Conservation (phyloP, 148 eudicot species). For the Talinum fruticosum region DNA sequence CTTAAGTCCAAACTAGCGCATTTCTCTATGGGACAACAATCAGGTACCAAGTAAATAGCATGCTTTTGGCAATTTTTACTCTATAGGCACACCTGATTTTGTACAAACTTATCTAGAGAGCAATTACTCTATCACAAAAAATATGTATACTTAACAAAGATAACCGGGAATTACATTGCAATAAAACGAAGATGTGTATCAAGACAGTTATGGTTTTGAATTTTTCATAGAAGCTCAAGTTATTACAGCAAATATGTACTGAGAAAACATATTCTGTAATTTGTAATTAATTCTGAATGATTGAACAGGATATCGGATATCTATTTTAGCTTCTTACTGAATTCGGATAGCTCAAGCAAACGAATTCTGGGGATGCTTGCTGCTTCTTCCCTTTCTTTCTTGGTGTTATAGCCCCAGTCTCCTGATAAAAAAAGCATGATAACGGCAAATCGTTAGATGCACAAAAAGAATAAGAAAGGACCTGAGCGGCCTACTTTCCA, state of each 20-base stretch:
- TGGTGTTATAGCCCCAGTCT: slow-evolving; percentile 95
- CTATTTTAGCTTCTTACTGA: slow-evolving; percentile 81
- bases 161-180: too few species aligned
- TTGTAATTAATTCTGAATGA: not conserved
- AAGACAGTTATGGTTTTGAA: not conserved
- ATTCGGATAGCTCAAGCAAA: slow-evolving; percentile 71
- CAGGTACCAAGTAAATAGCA: too few species aligned
- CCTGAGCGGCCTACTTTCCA: not conserved
- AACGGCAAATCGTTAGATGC: not conserved
- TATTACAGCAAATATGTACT: not conserved
- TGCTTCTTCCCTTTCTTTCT: slow-evolving; percentile 82
- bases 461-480: not conserved
- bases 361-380: slow-evolving; percentile 68
- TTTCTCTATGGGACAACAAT: too few species aligned
- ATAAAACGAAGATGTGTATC: not conserved
- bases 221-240: slow-evolving; percentile 2
- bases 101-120: too few species aligned
- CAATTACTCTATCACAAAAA: too few species aligned
- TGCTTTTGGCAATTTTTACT: too few species aligned
- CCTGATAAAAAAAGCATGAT: slow-evolving; percentile 43
- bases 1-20: too few species aligned
- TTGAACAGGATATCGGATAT: too few species aligned
- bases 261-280: not conserved
- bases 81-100: too few species aligned
- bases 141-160: too few species aligned